phyloP scores from a whole-genome alignment of 345 rosid species.

The Eucalyptus dawsonii region DNA sequence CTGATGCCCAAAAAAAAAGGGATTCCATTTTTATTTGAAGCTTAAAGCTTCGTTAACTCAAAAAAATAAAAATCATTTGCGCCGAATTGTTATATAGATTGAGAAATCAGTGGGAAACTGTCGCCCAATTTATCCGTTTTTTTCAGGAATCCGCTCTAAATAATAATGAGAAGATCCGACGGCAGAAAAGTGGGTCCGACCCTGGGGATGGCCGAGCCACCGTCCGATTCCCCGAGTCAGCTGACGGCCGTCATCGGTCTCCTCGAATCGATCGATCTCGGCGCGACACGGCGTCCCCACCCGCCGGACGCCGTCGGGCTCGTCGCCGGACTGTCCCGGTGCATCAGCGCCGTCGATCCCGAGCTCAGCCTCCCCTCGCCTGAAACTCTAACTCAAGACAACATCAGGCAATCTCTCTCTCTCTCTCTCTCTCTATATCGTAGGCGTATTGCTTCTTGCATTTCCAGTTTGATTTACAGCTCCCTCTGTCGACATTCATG shows the following conservation, averaged over 20 bases:
- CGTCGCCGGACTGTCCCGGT: not conserved
- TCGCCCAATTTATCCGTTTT: not conserved
- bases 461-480: not conserved
- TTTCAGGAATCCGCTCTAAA: not conserved
- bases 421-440: not conserved
- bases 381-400: not conserved
- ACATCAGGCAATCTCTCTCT: not conserved
- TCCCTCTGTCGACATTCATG: not conserved
- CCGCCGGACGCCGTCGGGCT: not conserved
- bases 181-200: not conserved
- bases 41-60: not conserved
- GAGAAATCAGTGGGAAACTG: not conserved
- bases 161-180: not conserved
- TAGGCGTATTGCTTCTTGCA: not conserved
- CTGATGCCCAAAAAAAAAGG: not conserved
- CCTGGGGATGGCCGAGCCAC: not conserved
- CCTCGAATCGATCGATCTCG: not conserved
- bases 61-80: not conserved
- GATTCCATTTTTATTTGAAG: not conserved
- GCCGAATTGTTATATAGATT: not conserved
- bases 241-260: not conserved
- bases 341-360: not conserved
- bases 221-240: slow-evolving; percentile 1
- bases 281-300: not conserved
- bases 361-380: not conserved